Base-by-base conservation (phyloP, 345 rosid species). In the Eucalyptus camaldulensis region DNA sequence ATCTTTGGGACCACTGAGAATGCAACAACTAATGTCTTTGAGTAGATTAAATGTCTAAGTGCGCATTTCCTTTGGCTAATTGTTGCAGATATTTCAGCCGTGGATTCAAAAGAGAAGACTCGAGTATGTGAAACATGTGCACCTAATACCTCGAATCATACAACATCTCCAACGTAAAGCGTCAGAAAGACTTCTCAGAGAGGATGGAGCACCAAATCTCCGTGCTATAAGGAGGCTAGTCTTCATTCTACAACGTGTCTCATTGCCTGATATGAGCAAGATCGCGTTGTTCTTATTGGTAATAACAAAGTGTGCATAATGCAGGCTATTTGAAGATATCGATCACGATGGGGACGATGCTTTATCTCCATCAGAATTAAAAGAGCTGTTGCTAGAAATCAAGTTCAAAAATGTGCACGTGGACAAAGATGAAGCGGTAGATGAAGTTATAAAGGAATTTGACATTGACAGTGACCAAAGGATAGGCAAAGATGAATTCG, bases 41-140 rank as follows among this genome's bases (percentile, higher is more conserved):
- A 19, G 81, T 37, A 72, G 45, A 33, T 10, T 72, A 72, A 72
- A 37, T 72, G 7, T 37, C 83, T 21, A 10, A 21, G 83, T 40
- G 83, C 27, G 5, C 27, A 6, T 76, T 76, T 76, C 24, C 44
- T 49, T 45, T 19, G 62, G 58, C 54, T 51, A 54, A 7, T 56
- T 87, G 10, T 58, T 86, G 88, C 91, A 93, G 92, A 67, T 93
- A 37, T 89, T 91, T 86, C 90, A 88, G 87, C 94, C 93, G 7
- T 93, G 93, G 93, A 91, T 93, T 90, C 93, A 90, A 88, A 89
- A 69, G 87, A 89, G 94, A 88, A 90, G 93, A 49, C 88, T 93
- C 7, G 92, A 92, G 86, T 93, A 89, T 56, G 88, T 91, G 87
- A 91, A 86, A 37, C 91, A 87, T 19, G 92, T 86, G 88, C 87